Percentiles rank a stretch among this genome's conserved stretches.
These are phyloP conservation scores for Entoloma clypeatum DNA, from an alignment of 1,284 basidiomycete genomes.

Conservation along the genomic window DNA sequence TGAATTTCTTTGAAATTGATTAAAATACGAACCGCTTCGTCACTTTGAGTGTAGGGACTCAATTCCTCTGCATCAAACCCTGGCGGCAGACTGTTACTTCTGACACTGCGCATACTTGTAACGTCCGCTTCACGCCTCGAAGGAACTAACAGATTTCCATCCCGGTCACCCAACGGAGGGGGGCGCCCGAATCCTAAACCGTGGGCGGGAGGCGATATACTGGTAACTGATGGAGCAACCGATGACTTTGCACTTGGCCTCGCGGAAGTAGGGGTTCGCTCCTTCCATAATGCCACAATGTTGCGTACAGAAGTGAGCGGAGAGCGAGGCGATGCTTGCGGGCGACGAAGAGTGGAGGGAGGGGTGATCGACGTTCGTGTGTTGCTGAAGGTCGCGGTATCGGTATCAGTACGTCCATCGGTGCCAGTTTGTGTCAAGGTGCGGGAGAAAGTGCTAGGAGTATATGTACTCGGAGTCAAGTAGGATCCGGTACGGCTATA, in stretches of 20 bases:
- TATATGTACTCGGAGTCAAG: conserved; percentile 29
- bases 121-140: conserved; percentile 22
- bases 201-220: conserved; percentile 34
- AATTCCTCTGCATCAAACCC: conserved; percentile 41
- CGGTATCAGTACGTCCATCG: conserved; percentile 19
- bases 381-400: conserved; percentile 19
- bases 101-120: conserved; percentile 25
- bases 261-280: conserved; percentile 46
- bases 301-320: conserved; percentile 72
- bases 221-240: conserved; percentile 27
- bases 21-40: conserved; percentile 36
- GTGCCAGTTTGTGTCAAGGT: conserved; percentile 22
- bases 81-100: conserved; percentile 30
- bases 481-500: conserved; percentile 26
- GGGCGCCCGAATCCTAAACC: conserved; percentile 54
- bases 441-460: conserved; percentile 24
- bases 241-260: conserved; percentile 30
- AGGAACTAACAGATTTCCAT: no score
- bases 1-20: conserved; percentile 4
- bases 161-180: no score
- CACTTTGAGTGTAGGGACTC: conserved; percentile 38
- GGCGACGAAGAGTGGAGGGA: conserved; percentile 44
- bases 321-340: conserved; percentile 59
- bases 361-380: conserved; percentile 20
- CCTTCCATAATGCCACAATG: conserved; percentile 78